Evolutionary conservation across 2,329 filamentous ascomycete species (phyloP), one percentile per base, ranked within the genome.

Genomic region (Calonectria ilicicola): DNA sequence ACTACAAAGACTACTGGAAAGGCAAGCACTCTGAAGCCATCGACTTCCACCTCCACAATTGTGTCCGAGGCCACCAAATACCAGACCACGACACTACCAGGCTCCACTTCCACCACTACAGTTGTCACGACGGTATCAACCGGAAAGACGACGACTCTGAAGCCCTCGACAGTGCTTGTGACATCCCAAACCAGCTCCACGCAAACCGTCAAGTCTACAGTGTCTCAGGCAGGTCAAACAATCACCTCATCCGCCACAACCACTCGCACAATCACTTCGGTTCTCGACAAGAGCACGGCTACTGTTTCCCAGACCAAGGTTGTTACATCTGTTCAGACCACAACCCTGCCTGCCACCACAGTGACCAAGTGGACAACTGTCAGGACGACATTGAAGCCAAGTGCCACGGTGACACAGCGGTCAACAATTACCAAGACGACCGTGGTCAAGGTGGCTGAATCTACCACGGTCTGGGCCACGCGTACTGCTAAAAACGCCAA

Each of bases 321-420:
- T 15, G 17, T 40, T 5, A 71, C 70, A 2, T 64, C 63, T 26
- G 62, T 65, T 38, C 66, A 72, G 27, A 80, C 79, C 0, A 70
- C 68, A 7, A 77, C 75, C 1, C 69, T 80, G 1, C 77, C 77
- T 0, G 76, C 70, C 17, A 69, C 26, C 56, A 79, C 76, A 2
- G 72, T 74, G 1, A 80, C 77, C 2, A 72, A 62, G 29, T 78
- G 77, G 78, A 40, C 72, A 2, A 79, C 78, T 3, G 76, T 77
- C 12, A 79, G 78, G 65, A 75, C 77, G 2, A 80, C 78, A 0
- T 40, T 80, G 19, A 74, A 72, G 60, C 76, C 78, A 0, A 79
- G 75, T 0, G 77, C 74, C 51, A 77, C 75, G 0, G 72, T 72
- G 0, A 78, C 75, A 3, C 26, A 58, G 29, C 46, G 64, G 8